These are phyloP conservation scores for Arabidopsis suecica DNA, from an alignment of 345 rosid species.

Conservation along the genomic window DNA sequence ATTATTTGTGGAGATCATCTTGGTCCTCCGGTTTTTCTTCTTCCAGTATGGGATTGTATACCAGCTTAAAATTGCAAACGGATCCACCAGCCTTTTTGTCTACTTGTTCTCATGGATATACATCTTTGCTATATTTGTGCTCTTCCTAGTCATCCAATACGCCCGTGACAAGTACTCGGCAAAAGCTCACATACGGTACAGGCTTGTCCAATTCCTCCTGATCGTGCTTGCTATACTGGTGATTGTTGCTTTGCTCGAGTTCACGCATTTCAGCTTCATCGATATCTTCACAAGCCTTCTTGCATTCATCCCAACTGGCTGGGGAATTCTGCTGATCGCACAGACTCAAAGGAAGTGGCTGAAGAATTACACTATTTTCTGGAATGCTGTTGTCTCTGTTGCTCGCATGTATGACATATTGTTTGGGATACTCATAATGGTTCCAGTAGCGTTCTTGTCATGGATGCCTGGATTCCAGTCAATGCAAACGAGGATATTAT, in stretches of 20 bases:
- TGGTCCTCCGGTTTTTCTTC: conserved; percentile 86
- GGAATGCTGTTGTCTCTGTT: conserved; percentile 82
- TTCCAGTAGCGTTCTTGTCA: conserved; percentile 76
- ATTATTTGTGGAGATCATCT: conserved; percentile 70
- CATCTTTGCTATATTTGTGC: conserved; percentile 59
- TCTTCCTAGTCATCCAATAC: conserved; percentile 61
- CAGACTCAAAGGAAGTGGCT: conserved; percentile 59
- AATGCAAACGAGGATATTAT: conserved; percentile 90
- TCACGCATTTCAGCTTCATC: conserved; percentile 52
- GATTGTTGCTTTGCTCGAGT: conserved; percentile 56
- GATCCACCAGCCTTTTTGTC: conserved; percentile 56
- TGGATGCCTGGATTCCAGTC: conserved; percentile 94
- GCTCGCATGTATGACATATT: conserved; percentile 83
- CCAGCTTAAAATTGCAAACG: conserved; percentile 56
- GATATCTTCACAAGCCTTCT: conserved; percentile 77
- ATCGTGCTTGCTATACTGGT: conserved; percentile 52
- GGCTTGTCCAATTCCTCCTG: conserved; percentile 71
- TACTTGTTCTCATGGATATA: conserved; percentile 77
- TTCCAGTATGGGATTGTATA: conserved; percentile 91
- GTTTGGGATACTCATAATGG: conserved; percentile 76
- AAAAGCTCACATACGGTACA: conserved; percentile 69
- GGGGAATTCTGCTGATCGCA: conserved; percentile 84
- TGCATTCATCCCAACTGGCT: conserved; percentile 91
- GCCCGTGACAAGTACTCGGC: conserved; percentile 79
- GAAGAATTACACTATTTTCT: conserved; percentile 51